These are phyloP conservation scores for Artemisia argyi DNA, from an alignment of 129 eudicot species.

Conservation along the genomic window DNA sequence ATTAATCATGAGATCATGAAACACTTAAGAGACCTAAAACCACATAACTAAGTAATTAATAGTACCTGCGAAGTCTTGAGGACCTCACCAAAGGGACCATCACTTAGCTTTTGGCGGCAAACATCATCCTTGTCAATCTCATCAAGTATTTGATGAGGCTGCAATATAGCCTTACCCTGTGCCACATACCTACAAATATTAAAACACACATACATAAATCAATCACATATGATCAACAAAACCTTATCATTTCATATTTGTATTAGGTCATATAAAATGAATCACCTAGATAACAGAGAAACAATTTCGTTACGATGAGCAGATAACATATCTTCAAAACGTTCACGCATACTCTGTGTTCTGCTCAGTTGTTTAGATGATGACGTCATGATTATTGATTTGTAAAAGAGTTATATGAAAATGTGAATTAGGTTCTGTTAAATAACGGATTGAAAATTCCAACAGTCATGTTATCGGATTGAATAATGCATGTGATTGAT, in stretches of 20 bases:
- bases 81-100: constrained; percentile 79
- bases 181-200: constrained; percentile 70
- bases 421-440: background rate
- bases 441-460: constrained; percentile 3
- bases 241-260: background rate
- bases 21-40: background rate
- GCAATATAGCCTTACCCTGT: constrained; percentile 93
- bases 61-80: constrained; percentile 75
- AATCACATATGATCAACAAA: background rate
- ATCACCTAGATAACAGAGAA: constrained; percentile 62
- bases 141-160: constrained; percentile 83
- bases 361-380: constrained; percentile 44
- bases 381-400: too few relatives aligned
- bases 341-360: constrained; percentile 79
- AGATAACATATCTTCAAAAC: constrained; percentile 76
- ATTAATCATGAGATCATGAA: background rate
- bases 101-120: constrained; percentile 47
- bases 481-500: constrained; percentile 8
- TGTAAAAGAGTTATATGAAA: too few relatives aligned
- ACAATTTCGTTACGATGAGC: constrained; percentile 90
- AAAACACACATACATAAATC: background rate
- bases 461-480: background rate
- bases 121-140: constrained; percentile 65
- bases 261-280: background rate
- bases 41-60: background rate